Evolutionary conservation across 2,329 filamentous ascomycete species (phyloP).

Genomic region (Monosporascus sp.): DNA sequence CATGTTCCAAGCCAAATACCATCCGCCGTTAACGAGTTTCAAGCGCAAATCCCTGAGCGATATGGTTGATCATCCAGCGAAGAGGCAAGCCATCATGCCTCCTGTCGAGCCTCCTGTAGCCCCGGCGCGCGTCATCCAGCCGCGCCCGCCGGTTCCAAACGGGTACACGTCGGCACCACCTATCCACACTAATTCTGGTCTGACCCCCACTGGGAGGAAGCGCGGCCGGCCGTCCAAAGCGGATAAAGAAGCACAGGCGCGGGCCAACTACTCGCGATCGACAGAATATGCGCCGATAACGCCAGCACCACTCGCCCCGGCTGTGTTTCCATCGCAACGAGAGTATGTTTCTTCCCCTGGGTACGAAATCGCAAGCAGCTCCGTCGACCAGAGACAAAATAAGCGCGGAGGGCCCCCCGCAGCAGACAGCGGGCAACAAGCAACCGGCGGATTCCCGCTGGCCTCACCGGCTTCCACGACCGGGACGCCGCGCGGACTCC

Average conservation of each 20-base stretch:
- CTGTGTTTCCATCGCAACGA: slow-evolving; percentile 19
- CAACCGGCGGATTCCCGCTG: slow-evolving; percentile 17
- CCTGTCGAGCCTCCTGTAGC: slow-evolving; percentile 21
- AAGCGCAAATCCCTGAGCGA: slow-evolving; percentile 34
- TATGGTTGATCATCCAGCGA: slow-evolving; percentile 26
- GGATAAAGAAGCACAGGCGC: slow-evolving; percentile 34
- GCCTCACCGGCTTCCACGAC: slow-evolving; percentile 24
- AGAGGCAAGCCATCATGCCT: slow-evolving; percentile 26
- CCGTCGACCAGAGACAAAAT: slow-evolving; percentile 19
- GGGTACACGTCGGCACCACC: slow-evolving; percentile 18
- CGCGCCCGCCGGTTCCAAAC: slow-evolving; percentile 23
- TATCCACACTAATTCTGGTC: slow-evolving; percentile 13
- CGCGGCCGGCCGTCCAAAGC: slow-evolving; percentile 41
- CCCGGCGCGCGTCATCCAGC: slow-evolving; percentile 25
- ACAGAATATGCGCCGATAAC: slow-evolving; percentile 28
- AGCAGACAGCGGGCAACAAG: slow-evolving; percentile 23
- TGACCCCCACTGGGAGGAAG: slow-evolving; percentile 31
- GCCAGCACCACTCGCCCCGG: slow-evolving; percentile 21
- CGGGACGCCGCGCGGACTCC: slow-evolving; percentile 24
- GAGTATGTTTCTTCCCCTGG: slow-evolving; percentile 28
- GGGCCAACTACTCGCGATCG: slow-evolving; percentile 22
- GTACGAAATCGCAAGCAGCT: slow-evolving; percentile 24
- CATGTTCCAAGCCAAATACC: slow-evolving; percentile 31
- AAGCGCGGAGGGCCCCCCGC: slow-evolving; percentile 18
- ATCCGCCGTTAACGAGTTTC: slow-evolving; percentile 20